Percentiles rank a stretch among this genome's conserved stretches.
Conservation (phyloP, 768 basidiomycete genomes). For the Agaricus subrufescens region DNA sequence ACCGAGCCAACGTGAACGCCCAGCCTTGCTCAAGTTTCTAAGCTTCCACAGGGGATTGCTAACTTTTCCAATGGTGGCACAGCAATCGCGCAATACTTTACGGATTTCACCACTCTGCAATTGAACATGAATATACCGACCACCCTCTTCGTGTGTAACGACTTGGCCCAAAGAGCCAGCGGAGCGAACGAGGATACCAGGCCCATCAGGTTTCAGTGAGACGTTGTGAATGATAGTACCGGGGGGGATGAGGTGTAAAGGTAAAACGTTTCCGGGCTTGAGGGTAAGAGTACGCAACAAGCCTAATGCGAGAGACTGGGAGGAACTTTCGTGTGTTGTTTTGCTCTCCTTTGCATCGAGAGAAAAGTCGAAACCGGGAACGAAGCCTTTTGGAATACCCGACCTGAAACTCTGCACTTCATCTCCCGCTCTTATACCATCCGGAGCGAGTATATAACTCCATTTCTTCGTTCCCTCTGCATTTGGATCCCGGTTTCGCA, state of each 20-base stretch:
- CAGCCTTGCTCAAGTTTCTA: conserved; percentile 85
- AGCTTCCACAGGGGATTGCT: conserved; percentile 93
- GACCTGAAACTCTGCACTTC: conserved; percentile 79
- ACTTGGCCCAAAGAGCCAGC: conserved; percentile 86
- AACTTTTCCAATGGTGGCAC: conserved; percentile 87
- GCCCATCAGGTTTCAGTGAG: conserved; percentile 69
- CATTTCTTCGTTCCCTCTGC: conserved; percentile 56
- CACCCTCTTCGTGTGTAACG: conserved; percentile 68
- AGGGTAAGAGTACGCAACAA: conserved; percentile 79
- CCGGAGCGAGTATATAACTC: conserved; percentile 92
- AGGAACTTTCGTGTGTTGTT: conserved; percentile 28
- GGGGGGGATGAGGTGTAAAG: conserved; percentile 89
- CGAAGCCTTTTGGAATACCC: conserved; percentile 75
- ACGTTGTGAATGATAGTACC: conserved; percentile 88
- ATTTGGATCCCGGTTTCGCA: conserved; percentile 55
- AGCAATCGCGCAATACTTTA: conserved; percentile 73
- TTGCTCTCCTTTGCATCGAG: conserved; percentile 13
- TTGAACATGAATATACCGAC: conserved; percentile 75
- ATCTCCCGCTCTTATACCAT: conserved; percentile 85
- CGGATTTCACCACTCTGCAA: conserved; percentile 93
- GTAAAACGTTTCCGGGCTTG: conserved; percentile 91
- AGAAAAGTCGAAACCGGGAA: conserved; percentile 43
- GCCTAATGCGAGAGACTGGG: conserved; percentile 73
- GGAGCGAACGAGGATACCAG: conserved; percentile 79
- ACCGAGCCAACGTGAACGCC: conserved; percentile 83